Evolutionary conservation across 2,329 filamentous ascomycete genomes (phyloP).

Genomic region (Hymenoscyphus salicellus): DNA sequence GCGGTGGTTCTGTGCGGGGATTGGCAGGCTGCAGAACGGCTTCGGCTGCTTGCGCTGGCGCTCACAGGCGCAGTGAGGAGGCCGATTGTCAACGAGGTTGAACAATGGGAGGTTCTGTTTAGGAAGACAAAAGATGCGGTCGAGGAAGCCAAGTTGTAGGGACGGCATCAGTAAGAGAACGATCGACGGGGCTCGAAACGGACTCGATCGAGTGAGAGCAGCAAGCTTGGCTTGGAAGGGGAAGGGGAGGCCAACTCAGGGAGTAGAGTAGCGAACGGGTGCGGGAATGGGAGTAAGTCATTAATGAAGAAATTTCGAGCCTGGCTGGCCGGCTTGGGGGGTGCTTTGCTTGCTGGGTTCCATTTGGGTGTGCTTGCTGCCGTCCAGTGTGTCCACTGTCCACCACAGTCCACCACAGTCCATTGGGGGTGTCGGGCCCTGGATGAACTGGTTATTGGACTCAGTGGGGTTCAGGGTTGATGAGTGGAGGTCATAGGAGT

Average conservation of each 20-base stretch:
- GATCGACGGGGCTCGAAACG: conserved; percentile 1
- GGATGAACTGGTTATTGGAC: neutral
- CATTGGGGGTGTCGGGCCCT: neutral
- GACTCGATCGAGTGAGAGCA: neutral
- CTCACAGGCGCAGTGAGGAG: neutral
- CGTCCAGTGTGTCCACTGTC: too few relatives aligned
- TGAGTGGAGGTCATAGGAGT: neutral
- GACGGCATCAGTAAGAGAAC: neutral
- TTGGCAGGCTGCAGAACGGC: conserved; percentile 2
- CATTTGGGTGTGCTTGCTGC: neutral
- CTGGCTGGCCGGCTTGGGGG: neutral
- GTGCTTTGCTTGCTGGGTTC: neutral
- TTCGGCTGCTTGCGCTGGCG: neutral
- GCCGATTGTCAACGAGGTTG: neutral
- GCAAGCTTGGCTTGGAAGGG: neutral
- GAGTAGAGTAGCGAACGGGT: neutral
- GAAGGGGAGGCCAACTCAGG: neutral
- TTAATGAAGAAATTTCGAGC: conserved; percentile 19
- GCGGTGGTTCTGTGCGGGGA: conserved; percentile 1
- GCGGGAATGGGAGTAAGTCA: conserved; percentile 10
- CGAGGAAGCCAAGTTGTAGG: neutral
- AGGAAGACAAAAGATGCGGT: neutral
- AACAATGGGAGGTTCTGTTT: neutral
- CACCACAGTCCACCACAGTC: too few relatives aligned
- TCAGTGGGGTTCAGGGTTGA: neutral